Evolutionary conservation across 495 filamentous ascomycete species (phyloP).

Genomic region (Aspergillus wentii): DNA sequence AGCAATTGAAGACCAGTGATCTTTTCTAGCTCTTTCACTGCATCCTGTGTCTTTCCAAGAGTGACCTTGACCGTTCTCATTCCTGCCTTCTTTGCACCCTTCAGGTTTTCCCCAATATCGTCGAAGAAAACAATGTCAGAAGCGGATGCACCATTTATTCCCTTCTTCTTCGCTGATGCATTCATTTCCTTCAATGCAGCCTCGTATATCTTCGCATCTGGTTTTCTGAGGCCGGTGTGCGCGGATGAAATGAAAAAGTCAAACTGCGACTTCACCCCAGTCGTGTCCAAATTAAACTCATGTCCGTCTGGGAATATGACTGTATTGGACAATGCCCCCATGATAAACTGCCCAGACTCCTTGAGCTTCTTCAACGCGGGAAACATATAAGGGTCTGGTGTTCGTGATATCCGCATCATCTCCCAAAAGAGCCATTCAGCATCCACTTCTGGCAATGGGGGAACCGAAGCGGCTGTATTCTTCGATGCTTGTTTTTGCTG

Average conservation of each 20-base stretch:
- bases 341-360: constrained; percentile 57
- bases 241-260: constrained; percentile 81
- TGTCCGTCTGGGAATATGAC: constrained; percentile 72
- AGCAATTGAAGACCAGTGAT: constrained; percentile 52
- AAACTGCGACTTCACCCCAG: constrained; percentile 57
- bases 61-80: constrained; percentile 81
- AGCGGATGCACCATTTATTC: constrained; percentile 51
- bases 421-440: constrained; percentile 80
- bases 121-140: constrained; percentile 83
- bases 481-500: constrained; percentile 24
- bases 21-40: constrained; percentile 63
- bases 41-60: constrained; percentile 71
- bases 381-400: constrained; percentile 80
- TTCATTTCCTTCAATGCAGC: constrained; percentile 62
- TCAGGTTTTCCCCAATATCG: constrained; percentile 93
- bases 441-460: constrained; percentile 69
- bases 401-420: constrained; percentile 77
- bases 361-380: constrained; percentile 71
- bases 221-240: constrained; percentile 85
- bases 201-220: constrained; percentile 75
- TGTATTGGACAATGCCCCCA: constrained; percentile 87
- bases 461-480: constrained; percentile 28
- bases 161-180: constrained; percentile 49
- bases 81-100: constrained; percentile 68
- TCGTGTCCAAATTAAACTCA: constrained; percentile 39